Conservation (phyloP, 345 rosid genomes). For the Balakata baccata region DNA sequence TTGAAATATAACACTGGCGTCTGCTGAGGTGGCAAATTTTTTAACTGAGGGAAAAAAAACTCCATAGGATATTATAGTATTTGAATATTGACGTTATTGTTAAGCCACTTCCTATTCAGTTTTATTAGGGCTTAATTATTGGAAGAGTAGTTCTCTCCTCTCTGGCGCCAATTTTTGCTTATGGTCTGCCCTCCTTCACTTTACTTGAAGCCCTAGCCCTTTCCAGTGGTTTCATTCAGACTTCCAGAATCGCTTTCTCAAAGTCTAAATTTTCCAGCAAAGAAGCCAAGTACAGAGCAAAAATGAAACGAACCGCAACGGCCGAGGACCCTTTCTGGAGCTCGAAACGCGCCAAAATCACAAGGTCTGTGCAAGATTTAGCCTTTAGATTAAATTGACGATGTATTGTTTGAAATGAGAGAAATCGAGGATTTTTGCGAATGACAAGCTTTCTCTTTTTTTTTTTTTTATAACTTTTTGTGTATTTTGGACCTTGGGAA, state of each 20-base stretch:
- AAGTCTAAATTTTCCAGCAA: background rate
- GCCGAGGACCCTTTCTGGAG: background rate
- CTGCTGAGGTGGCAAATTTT: no score
- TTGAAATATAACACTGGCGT: no score
- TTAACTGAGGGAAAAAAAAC: no score
- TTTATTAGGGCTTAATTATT: no score
- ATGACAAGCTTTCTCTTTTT: background rate
- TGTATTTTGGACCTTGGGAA: background rate
- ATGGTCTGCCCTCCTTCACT: background rate
- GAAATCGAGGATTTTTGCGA: background rate
- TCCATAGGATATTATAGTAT: no score
- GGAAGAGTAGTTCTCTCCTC: background rate
- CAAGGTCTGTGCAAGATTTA: slow-evolving; percentile 4
- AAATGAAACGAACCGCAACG: slow-evolving; percentile 9
- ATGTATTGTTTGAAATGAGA: background rate
- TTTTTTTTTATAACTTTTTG: background rate
- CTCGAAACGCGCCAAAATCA: slow-evolving; percentile 13
- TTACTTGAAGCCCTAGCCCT: background rate
- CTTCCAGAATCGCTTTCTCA: background rate
- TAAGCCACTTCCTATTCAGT: no score
- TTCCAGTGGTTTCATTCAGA: background rate
- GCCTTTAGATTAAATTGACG: background rate
- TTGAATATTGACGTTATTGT: no score
- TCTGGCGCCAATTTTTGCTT: slow-evolving; percentile 13
- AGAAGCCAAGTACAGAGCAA: background rate